Base-by-base conservation (phyloP, 1,284 basidiomycete genomes). In the Melampsora medusae region DNA sequence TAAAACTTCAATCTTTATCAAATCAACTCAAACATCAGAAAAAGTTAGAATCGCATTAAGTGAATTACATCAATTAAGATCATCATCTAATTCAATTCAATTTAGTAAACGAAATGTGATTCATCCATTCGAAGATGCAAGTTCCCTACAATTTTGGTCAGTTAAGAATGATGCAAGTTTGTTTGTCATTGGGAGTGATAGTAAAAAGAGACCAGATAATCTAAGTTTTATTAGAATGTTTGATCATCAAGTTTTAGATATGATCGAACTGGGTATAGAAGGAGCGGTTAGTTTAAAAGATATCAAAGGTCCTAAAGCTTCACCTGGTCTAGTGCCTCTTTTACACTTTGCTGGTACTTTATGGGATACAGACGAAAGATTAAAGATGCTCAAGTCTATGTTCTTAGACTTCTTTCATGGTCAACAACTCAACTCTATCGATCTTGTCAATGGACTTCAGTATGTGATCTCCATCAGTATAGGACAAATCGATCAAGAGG, bases 91-190 rank as follows among this genome's bases (percentile, higher is more conserved):
- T 80, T 90, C 90, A 2, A 91, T 98, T 79, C 89, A 92, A 17
- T 99, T 99, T 85, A 91, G 90, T 76, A 97, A 97, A 84, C 98
- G 97, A 85, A 98, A 98, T 83, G 84, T 86, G 53, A 88, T 98
- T 19, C 90, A 91, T 67, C 97, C 97, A 2, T 98, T 99, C 82
- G 96, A 97, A 81, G 88, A 93, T 78, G 66, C 79, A 19, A 81
- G 87, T 17, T 91, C 92, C 1, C 86, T 99, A 75, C 93, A 93
- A 80, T 99, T 99, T 84, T 99, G 94, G 92, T 86, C 90, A 0
- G 81, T 85, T 49, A 99, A 99, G 85, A 99, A 99, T 84, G 97
- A 99, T 80, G 94, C 95, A 1, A 90, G 89, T 4, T 85, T 99
- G 81, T 97, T 98, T 81, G 85, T 97, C 16, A 86, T 98, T 59